phyloP scores from a whole-genome alignment of 176 grass and related monocot species.

The Urochloa ruziziensis region DNA sequence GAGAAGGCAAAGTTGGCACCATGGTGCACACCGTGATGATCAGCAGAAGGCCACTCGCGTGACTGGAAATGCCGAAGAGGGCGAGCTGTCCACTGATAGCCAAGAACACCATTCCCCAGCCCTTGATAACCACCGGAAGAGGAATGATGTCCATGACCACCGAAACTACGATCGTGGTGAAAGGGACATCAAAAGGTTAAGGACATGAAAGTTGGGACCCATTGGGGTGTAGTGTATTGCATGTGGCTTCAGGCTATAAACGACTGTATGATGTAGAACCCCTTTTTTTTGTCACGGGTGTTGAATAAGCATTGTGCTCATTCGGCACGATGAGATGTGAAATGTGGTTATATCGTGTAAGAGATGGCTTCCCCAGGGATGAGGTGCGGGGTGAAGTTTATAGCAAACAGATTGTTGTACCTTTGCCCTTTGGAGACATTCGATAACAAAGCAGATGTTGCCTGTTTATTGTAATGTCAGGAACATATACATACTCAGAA shows the following conservation, averaged over 20 bases:
- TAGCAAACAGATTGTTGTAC: conserved; percentile 4
- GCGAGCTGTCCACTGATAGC: conserved; percentile 63
- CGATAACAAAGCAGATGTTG: not conserved
- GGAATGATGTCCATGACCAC: conserved; percentile 41
- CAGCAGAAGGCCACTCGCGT: not conserved
- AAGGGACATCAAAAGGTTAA: conserved; percentile 51
- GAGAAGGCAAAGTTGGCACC: conserved; percentile 40
- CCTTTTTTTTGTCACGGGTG: not conserved
- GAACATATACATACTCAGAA: not conserved
- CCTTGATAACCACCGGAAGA: conserved; percentile 21
- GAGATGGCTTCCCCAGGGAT: not conserved
- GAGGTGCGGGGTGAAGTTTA: not conserved
- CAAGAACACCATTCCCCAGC: conserved; percentile 39
- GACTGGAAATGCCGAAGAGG: conserved; percentile 44
- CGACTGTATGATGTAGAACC: not conserved
- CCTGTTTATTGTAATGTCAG: not conserved
- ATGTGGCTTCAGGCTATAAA: not conserved
- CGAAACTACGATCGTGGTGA: conserved; percentile 21
- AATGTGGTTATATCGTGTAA: conserved; percentile 1
- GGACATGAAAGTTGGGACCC: conserved; percentile 5
- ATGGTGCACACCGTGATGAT: conserved; percentile 31
- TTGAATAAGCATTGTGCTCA: conserved; percentile 10
- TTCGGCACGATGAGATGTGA: not conserved
- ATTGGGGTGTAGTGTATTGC: not conserved
- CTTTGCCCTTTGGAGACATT: not conserved